These are phyloP conservation scores for Linum tenue DNA, from an alignment of 345 rosid species.

Conservation along the genomic window DNA sequence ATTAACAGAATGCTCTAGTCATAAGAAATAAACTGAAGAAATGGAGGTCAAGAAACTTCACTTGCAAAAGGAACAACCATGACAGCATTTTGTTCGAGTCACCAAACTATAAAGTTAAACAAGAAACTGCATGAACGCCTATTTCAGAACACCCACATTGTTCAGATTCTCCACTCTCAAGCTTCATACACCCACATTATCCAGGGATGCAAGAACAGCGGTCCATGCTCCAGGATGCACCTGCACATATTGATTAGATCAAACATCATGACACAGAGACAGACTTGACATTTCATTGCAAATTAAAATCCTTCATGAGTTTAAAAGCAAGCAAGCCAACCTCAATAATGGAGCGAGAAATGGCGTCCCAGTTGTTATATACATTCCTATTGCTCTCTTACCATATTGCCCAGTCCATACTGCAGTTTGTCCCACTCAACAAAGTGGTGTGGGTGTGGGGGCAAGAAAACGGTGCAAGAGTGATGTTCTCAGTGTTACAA, in stretches of 20 bases:
- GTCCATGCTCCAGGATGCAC: constrained; percentile 94
- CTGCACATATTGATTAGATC: constrained; percentile 23
- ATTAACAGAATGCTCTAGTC: no score
- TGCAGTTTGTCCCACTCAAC: constrained; percentile 17
- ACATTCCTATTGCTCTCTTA: constrained; percentile 47
- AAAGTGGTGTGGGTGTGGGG: background rate
- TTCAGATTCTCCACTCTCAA: constrained; percentile 82
- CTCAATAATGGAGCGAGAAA: constrained; percentile 51
- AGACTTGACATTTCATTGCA: no score
- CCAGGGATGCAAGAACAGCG: constrained; percentile 65
- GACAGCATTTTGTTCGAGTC: no score
- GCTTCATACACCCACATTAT: constrained; percentile 86
- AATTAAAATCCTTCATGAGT: no score
- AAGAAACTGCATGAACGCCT: background rate
- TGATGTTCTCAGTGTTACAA: constrained; percentile 53
- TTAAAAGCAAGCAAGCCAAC: constrained; percentile 13
- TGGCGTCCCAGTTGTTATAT: constrained; percentile 73
- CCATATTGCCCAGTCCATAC: constrained; percentile 91
- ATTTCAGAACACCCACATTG: constrained; percentile 1
- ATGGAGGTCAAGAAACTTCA: no score
- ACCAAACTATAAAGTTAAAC: background rate
- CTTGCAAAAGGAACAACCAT: no score
- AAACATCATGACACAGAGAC: no score
- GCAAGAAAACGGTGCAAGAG: no score
- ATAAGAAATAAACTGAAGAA: no score